phyloP scores from a whole-genome alignment of 805 yeast species.

The Teunomyces tritomae region DNA sequence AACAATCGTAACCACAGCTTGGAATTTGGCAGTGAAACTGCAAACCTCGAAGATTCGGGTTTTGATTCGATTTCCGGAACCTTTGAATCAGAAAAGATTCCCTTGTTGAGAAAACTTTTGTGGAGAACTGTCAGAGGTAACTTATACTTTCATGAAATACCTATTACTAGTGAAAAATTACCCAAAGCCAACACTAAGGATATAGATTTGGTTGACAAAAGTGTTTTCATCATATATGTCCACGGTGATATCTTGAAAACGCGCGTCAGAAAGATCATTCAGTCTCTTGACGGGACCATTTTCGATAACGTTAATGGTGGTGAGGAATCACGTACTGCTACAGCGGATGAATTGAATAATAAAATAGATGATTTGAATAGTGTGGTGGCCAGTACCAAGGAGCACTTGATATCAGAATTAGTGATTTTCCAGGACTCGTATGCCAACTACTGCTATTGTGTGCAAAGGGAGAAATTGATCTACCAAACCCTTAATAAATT shows the following conservation, averaged over 20 bases:
- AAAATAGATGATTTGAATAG: conserved; percentile 30
- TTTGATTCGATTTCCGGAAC: conserved; percentile 37
- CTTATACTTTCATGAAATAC: conserved; percentile 39
- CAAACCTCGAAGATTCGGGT: conserved; percentile 20
- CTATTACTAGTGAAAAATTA: conserved; percentile 22
- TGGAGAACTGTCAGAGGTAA: conserved; percentile 46
- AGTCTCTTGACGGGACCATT: conserved; percentile 37
- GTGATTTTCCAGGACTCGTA: conserved; percentile 33
- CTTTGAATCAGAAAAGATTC: conserved; percentile 33
- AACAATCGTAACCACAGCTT: conserved; percentile 18
- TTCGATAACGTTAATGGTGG: conserved; percentile 37
- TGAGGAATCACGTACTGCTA: conserved; percentile 20
- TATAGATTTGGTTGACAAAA: conserved; percentile 26
- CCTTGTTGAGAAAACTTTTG: conserved; percentile 35
- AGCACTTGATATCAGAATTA: conserved; percentile 38
- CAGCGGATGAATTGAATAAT: conserved; percentile 29
- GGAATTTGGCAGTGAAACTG: conserved; percentile 22
- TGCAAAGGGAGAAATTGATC: conserved; percentile 57
- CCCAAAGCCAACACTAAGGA: conserved; percentile 10
- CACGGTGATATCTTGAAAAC: conserved; percentile 39
- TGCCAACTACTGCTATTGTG: conserved; percentile 27
- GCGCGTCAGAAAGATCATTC: conserved; percentile 35
- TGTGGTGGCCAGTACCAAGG: conserved; percentile 33
- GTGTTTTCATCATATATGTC: conserved; percentile 36
- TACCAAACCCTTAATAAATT: conserved; percentile 61